Conservation (phyloP, 805 yeast genomes). For the Blastobotrys peoriensis region DNA sequence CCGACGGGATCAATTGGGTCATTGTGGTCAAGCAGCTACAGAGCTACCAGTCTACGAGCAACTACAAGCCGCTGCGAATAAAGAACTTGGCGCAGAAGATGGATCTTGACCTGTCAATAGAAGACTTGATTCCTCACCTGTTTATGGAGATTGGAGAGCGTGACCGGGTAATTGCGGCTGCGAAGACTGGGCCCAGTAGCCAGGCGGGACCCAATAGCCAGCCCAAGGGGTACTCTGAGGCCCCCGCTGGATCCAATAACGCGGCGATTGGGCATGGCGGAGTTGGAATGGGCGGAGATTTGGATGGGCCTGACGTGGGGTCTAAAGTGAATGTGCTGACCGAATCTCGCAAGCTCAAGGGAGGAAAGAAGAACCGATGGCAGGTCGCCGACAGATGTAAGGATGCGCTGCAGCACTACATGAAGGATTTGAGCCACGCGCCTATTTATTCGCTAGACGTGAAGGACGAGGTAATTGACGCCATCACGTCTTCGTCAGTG, state of each 20-base stretch:
- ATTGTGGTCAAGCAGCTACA: conserved; percentile 68
- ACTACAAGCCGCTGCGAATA: conserved; percentile 71
- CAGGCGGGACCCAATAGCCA: not conserved
- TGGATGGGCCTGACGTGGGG: not conserved
- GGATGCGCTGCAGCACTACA: conserved; percentile 48
- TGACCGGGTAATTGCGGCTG: conserved; percentile 5
- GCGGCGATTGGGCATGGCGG: not conserved
- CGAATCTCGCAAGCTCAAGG: conserved; percentile 68
- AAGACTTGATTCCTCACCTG: conserved; percentile 52
- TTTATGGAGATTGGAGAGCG: conserved; percentile 26
- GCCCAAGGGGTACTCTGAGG: not conserved
- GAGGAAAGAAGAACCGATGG: conserved; percentile 70
- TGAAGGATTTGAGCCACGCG: conserved; percentile 52
- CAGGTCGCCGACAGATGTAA: conserved; percentile 72
- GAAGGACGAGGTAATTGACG: conserved; percentile 77
- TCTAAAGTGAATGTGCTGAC: conserved; percentile 47
- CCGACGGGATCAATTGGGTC: conserved; percentile 71
- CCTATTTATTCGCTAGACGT: conserved; percentile 76
- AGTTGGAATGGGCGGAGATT: not conserved
- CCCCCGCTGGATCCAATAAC: not conserved
- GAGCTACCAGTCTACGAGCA: conserved; percentile 35
- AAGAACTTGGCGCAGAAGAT: conserved; percentile 52
- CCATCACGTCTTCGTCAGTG: conserved; percentile 40
- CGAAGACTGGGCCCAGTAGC: not conserved
- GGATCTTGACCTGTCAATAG: conserved; percentile 69